phyloP scores from a whole-genome alignment of 2,329 filamentous ascomycete species.

The Phialemonium atrogriseum region DNA sequence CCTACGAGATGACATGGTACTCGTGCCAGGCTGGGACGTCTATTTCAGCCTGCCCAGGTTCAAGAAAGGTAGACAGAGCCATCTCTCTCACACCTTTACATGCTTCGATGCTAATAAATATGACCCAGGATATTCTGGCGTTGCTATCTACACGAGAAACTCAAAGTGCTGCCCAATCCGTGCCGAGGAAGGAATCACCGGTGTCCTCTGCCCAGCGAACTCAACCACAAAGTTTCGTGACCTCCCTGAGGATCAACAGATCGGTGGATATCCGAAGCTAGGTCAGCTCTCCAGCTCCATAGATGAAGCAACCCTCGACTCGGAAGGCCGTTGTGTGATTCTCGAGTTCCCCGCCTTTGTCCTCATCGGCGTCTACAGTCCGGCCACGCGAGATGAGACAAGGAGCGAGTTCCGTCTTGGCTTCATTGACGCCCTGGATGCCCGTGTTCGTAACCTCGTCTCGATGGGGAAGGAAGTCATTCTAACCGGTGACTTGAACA shows the following conservation, averaged over 20 bases:
- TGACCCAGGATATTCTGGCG: slow-evolving; percentile 76
- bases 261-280: slow-evolving; percentile 77
- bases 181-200: slow-evolving; percentile 90
- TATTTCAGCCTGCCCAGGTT: slow-evolving; percentile 89
- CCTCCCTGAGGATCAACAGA: slow-evolving; percentile 63
- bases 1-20: slow-evolving; percentile 87
- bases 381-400: slow-evolving; percentile 77
- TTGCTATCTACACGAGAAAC: slow-evolving; percentile 91
- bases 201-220: slow-evolving; percentile 66
- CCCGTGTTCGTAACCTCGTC: slow-evolving; percentile 75
- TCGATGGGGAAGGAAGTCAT: slow-evolving; percentile 77
- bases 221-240: slow-evolving; percentile 65
- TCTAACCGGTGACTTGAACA: slow-evolving; percentile 83
- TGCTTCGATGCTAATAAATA: slow-evolving; percentile 5
- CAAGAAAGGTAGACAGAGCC: slow-evolving; percentile 66
- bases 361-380: slow-evolving; percentile 84
- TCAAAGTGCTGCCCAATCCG: slow-evolving; percentile 75
- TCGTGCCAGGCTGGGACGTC: slow-evolving; percentile 91
- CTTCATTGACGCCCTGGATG: slow-evolving; percentile 74
- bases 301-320: slow-evolving; percentile 69
- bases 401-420: slow-evolving; percentile 74
- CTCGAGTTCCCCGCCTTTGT: slow-evolving; percentile 95
- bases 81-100: background rate
- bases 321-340: slow-evolving; percentile 84
- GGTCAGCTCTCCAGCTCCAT: slow-evolving; percentile 56